Evolutionary conservation across 176 grass and related monocot genomes (phyloP).

Genomic region (Lolium perenne): DNA sequence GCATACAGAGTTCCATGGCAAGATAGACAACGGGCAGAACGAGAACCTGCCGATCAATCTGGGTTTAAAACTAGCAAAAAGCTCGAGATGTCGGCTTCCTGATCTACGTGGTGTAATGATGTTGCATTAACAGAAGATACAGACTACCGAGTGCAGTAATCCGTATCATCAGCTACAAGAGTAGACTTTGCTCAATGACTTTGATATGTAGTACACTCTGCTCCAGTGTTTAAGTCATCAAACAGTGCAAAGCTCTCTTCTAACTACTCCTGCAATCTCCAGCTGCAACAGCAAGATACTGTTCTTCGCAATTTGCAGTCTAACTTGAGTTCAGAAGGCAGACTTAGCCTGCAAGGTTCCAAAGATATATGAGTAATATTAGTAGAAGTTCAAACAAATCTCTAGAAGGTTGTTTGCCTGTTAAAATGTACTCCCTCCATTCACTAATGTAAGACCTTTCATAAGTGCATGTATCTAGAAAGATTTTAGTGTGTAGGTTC

Average conservation of each 20-base stretch:
- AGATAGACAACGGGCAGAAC: slow-evolving; percentile 23
- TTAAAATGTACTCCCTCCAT: background rate
- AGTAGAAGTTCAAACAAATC: background rate
- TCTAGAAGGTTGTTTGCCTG: background rate
- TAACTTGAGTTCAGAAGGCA: background rate
- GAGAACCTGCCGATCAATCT: slow-evolving; percentile 20
- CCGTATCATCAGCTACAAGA: slow-evolving; percentile 7
- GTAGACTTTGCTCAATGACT: background rate
- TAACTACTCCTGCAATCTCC: background rate
- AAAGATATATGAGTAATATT: background rate
- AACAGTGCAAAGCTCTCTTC: background rate
- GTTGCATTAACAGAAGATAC: background rate
- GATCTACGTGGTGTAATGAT: background rate
- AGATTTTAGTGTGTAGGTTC: no score
- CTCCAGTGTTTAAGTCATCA: background rate
- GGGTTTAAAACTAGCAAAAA: slow-evolving; percentile 27
- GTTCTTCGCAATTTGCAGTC: background rate
- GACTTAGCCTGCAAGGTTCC: slow-evolving; percentile 23
- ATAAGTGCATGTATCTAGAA: no score
- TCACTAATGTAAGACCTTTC: no score
- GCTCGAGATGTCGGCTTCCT: slow-evolving; percentile 38
- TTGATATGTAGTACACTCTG: background rate
- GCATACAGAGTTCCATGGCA: slow-evolving; percentile 39
- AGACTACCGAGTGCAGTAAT: background rate
- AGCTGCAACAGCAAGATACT: background rate